Conservation (phyloP, 2,329 filamentous ascomycete species). For the Cladosporium velox region DNA sequence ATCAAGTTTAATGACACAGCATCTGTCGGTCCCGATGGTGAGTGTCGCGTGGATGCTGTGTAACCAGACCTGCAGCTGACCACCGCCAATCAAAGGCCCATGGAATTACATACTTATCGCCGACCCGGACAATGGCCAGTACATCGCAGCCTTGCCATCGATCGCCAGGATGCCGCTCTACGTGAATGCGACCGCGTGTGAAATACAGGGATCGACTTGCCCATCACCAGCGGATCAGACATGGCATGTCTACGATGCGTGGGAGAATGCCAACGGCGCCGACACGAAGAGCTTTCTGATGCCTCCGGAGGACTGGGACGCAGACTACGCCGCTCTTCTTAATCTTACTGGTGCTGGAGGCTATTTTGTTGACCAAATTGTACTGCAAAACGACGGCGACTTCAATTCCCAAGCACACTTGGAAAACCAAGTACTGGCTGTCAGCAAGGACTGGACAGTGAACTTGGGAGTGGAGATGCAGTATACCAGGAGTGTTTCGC, state of each 20-base stretch:
- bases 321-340: constrained; percentile 18
- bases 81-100: constrained; percentile 17
- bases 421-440: constrained; percentile 10
- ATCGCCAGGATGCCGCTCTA: constrained; percentile 20
- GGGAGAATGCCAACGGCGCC: neutral
- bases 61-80: constrained; percentile 1
- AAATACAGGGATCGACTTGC: constrained; percentile 20
- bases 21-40: constrained; percentile 24
- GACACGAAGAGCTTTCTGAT: constrained; percentile 12
- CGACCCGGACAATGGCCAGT: constrained; percentile 21
- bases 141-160: constrained; percentile 22
- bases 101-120: constrained; percentile 21
- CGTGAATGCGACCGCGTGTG: constrained; percentile 22
- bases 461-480: constrained; percentile 7
- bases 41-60: constrained; percentile 13
- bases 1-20: constrained; percentile 19
- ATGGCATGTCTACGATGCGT: constrained; percentile 16
- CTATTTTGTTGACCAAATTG: constrained; percentile 19
- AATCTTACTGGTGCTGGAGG: constrained; percentile 21
- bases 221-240: constrained; percentile 15
- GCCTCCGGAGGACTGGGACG: constrained; percentile 21
- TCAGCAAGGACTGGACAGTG: constrained; percentile 22
- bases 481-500: constrained; percentile 23
- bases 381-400: constrained; percentile 3
- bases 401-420: neutral